phyloP scores from a whole-genome alignment of 345 rosid genomes.

The Eucalyptus tenuipes region DNA sequence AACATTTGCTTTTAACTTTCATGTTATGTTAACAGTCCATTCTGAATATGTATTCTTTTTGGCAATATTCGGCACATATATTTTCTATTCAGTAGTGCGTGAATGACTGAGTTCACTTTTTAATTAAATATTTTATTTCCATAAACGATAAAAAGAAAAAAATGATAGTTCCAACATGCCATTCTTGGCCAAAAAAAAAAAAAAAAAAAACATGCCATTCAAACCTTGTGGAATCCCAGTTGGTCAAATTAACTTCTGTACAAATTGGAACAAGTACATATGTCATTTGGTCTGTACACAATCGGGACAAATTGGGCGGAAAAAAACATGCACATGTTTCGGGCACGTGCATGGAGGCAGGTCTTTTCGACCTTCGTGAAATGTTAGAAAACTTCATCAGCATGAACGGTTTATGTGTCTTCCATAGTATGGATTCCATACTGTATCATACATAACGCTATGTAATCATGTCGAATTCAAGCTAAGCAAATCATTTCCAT shows the following conservation, averaged over 20 bases:
- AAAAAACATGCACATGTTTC: neutral
- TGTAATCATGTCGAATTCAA: too few species aligned
- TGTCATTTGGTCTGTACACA: neutral
- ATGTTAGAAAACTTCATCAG: neutral
- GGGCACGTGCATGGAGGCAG: neutral
- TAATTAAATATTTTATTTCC: neutral
- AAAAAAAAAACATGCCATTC: neutral
- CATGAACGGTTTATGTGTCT: neutral
- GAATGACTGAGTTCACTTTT: neutral
- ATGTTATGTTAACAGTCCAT: neutral
- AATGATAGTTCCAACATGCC: neutral
- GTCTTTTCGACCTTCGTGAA: neutral
- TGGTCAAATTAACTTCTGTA: neutral
- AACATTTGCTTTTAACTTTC: neutral
- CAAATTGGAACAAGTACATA: neutral
- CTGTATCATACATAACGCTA: too few species aligned
- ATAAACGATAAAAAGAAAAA: neutral
- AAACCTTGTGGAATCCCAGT: neutral
- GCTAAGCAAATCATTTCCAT: too few species aligned
- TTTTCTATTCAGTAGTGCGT: rapidly evolving
- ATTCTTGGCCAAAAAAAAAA: too few species aligned
- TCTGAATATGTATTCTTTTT: neutral
- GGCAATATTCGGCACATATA: neutral
- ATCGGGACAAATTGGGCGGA: neutral
- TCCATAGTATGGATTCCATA: too few species aligned